Evolutionary conservation across 2,329 filamentous ascomycete genomes (phyloP).

Genomic region (Madurella fahalii): DNA sequence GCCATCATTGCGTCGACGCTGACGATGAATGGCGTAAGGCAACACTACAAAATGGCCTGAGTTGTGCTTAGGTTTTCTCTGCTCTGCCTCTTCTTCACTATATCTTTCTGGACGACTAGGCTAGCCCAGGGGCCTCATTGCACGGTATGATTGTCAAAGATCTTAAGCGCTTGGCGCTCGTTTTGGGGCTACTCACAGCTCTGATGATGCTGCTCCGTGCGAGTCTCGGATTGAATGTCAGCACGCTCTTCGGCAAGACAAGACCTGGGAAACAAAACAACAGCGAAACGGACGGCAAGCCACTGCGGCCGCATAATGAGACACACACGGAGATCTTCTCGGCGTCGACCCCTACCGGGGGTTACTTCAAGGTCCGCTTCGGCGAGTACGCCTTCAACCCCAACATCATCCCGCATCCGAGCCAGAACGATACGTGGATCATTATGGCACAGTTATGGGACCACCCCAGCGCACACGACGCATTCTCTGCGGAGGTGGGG

Average conservation of each 20-base stretch:
- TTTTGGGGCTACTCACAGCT: conserved; percentile 29
- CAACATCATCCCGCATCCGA: conserved; percentile 55
- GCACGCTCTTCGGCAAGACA: conserved; percentile 9
- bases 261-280: not conserved
- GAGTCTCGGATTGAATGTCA: conserved; percentile 12
- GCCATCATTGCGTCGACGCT: too few species aligned
- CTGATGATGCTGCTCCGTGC: conserved; percentile 31
- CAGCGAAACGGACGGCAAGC: not conserved
- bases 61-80: too few species aligned
- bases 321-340: conserved; percentile 43
- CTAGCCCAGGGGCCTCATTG: not conserved
- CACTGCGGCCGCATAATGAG: not conserved
- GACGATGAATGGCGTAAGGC: too few species aligned
- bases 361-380: conserved; percentile 50
- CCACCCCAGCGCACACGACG: conserved; percentile 23
- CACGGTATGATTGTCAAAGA: conserved; percentile 17
- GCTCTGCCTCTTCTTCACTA: too few species aligned
- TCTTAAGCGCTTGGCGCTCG: conserved; percentile 23
- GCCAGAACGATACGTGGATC: conserved; percentile 43
- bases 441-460: conserved; percentile 46
- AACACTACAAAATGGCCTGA: too few species aligned
- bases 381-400: conserved; percentile 46
- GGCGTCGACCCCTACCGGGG: conserved; percentile 39
- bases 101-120: too few species aligned
- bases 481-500: conserved; percentile 41